Percentiles rank a stretch among this genome's conserved stretches.
These are phyloP conservation scores for Wickerhamiella lipophila DNA, from an alignment of 805 yeast genomes.

Conservation along the genomic window DNA sequence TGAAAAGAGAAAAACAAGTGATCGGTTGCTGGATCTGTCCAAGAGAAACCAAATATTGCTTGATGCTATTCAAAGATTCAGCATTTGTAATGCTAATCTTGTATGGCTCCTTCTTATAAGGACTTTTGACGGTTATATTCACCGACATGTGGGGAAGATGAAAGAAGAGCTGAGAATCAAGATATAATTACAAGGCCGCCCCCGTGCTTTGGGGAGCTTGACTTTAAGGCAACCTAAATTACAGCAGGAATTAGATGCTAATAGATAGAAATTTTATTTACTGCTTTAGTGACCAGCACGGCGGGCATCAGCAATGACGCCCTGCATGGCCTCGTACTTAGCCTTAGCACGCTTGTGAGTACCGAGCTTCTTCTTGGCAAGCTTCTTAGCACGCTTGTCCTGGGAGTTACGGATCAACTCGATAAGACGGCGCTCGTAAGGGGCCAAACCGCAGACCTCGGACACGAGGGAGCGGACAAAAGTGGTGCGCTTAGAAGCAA, in stretches of 20 bases:
- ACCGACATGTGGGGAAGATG: constrained; percentile 9
- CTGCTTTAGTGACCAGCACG: constrained; percentile 25
- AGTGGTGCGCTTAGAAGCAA: constrained; percentile 83
- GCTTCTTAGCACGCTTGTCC: constrained; percentile 99
- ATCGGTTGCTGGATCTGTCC: constrained; percentile 43
- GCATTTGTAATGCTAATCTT: constrained; percentile 22
- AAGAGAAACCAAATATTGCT: constrained; percentile 44
- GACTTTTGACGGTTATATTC: constrained; percentile 18
- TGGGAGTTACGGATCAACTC: constrained; percentile 99
- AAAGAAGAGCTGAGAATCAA: background rate
- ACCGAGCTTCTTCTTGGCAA: constrained; percentile 98
- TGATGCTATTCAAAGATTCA: constrained; percentile 46
- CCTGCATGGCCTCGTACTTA: constrained; percentile 97
- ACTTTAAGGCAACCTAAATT: background rate
- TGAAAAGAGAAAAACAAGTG: constrained; percentile 44
- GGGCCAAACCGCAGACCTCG: constrained; percentile 98
- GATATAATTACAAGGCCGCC: background rate
- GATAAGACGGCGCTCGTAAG: constrained; percentile 98
- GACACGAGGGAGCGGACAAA: constrained; percentile 91
- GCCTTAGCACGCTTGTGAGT: constrained; percentile 99
- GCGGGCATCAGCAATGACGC: constrained; percentile 93
- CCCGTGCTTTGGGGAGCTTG: too few species aligned
- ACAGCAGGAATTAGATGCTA: constrained; percentile 7
- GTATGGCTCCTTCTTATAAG: constrained; percentile 20
- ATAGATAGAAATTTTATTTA: constrained; percentile 6